Conservation (phyloP, 208 protist species). For the Trypanosoma rangeli region DNA sequence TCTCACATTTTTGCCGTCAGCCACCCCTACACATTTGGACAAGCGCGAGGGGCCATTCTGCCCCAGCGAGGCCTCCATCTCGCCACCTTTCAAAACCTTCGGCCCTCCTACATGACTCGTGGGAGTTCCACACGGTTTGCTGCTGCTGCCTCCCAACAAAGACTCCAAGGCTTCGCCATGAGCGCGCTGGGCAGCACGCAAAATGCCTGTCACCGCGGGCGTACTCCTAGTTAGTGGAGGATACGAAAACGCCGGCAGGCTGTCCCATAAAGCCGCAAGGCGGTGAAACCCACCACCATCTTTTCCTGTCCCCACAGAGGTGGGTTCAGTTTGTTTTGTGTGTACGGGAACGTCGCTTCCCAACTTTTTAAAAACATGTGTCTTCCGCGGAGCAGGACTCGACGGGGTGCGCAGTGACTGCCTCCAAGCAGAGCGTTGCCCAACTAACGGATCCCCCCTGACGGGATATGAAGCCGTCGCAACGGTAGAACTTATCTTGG, state of each 20-base stretch:
- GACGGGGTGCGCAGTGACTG: neutral
- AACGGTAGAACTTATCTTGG: neutral
- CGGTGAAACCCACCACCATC: neutral
- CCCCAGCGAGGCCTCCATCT: neutral
- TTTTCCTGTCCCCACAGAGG: neutral
- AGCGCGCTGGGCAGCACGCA: neutral
- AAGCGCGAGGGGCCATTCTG: neutral
- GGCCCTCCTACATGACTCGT: neutral
- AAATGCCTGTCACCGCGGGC: neutral
- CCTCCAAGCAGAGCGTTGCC: neutral
- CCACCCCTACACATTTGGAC: neutral
- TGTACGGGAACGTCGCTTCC: neutral
- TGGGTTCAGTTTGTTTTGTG: neutral
- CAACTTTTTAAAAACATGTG: neutral
- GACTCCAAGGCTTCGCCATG: neutral
- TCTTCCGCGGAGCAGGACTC: neutral
- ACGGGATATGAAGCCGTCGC: neutral
- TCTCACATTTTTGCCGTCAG: neutral
- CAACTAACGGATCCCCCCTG: neutral
- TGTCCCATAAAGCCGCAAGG: conserved; percentile 15
- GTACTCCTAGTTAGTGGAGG: neutral
- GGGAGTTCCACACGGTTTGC: neutral
- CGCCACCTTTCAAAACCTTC: neutral
- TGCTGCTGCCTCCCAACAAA: neutral
- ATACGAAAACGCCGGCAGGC: conserved; percentile 13